Base-by-base conservation (phyloP, 768 basidiomycete genomes). In the Mycena polygramma region DNA sequence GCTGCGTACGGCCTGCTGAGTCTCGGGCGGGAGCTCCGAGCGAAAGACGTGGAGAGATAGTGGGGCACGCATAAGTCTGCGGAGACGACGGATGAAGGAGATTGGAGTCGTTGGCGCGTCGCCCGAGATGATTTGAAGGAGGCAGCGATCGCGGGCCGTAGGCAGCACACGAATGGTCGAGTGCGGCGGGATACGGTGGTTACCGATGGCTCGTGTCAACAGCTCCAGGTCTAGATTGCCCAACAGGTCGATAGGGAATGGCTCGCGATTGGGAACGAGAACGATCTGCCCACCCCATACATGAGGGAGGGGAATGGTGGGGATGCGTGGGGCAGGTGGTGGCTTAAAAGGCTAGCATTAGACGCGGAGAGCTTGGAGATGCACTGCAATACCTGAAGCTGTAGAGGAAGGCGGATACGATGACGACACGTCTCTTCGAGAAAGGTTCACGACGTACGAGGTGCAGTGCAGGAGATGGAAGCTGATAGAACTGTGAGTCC, bases 381-480 rank as follows among this genome's bases (percentile, higher is more conserved):
- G 39, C 55, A 24, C 37, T 57, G 55, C 55, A 41, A 30, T 57
- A 57, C 55, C 37, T 15, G 55, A 57, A 36, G 55, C 55, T 57
- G 55, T 57, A 57, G 22, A 57, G 22, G 10, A 41, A 30, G 20
- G 10, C 55, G 14, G 2, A 36, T 57, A 15, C 8, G 14, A 19
- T 24, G 1, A 14, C 1, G 15, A 19, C 10, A 46, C 14, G 39
- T 11, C n/a, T 22, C 15, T 30, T 53, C 13, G 24, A 30, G 13
- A 41, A 41, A 20, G 15, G n/a, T 9, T 19, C 2, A n/a, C n/a
- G 13, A 57, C 55, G n/a, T 41, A 57, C 55, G 7, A 22, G 37
- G 14, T 57, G 39, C 39, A 7, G n/a, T 2, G 37, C 22, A 24
- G 55, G 13, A 39, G 55, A n/a, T 9, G 48, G n/a, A 49, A 49